phyloP scores from a whole-genome alignment of 257 asterid genomes.

The Solanum habrochaites region DNA sequence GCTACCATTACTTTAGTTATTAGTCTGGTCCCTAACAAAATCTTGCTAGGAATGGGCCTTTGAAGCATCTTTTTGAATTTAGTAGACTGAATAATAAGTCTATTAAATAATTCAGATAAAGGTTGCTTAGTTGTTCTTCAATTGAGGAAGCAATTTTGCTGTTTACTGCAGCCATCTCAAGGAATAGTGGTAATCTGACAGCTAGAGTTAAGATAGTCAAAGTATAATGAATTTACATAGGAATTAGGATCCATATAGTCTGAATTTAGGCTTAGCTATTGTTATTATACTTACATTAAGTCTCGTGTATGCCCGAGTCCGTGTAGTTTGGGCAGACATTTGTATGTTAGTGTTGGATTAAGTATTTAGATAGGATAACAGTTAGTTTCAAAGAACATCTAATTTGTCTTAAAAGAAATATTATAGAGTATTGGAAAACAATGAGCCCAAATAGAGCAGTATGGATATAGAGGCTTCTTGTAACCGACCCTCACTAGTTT shows the following conservation, averaged over 20 bases:
- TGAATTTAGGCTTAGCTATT: neutral
- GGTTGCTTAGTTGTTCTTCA: neutral
- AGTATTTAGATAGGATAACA: neutral
- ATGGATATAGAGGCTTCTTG: neutral
- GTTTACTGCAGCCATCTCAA: neutral
- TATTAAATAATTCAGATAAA: neutral
- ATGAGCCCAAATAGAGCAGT: neutral
- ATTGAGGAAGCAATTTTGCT: neutral
- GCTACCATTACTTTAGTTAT: neutral
- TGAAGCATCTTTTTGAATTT: neutral
- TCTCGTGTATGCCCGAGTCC: neutral
- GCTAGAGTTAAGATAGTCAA: neutral
- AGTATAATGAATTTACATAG: neutral
- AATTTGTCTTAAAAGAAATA: neutral
- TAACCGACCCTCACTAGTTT: neutral
- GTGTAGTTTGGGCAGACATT: neutral
- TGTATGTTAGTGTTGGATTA: neutral
- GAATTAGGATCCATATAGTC: neutral
- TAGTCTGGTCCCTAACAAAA: neutral
- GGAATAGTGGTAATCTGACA: neutral
- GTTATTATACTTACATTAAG: neutral
- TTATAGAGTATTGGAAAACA: neutral
- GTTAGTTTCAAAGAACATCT: neutral
- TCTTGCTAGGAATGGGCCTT: neutral
- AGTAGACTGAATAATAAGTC: neutral